Evolutionary conservation across 2,329 filamentous ascomycete species (phyloP), one percentile per base, ranked within the genome.

Genomic region (Bipolaris victoriae): DNA sequence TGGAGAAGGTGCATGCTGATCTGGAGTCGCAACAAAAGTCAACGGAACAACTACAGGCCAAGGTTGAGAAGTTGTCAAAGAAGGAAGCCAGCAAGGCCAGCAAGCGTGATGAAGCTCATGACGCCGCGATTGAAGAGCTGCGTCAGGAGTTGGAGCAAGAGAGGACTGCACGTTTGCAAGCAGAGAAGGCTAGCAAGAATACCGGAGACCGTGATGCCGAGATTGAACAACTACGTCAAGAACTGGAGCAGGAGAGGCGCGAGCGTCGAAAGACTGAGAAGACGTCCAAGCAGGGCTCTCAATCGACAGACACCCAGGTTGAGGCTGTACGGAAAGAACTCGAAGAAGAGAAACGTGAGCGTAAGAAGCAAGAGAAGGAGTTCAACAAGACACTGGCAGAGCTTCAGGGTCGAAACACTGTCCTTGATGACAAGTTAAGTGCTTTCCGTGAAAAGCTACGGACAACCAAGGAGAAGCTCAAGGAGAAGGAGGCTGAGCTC

Each of bases 381-480:
- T 76, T 74, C 36, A 82, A 86, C 52, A 84, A 85, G 60, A 83
- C 84, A 13, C 74, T 86, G 7, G 79, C 82, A 3, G 87, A 90
- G 60, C 84, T 84, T 45, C 85, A 89, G 43, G 82, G 82, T 6
- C 83, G 88, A 61, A 86, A 84, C 50, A 82, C 87, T 4, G 81
- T 86, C 11, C 81, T 92, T 0, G 89, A 93, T 62, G 87, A 88
- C 61, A 90, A 89, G 62, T 77, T 95, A 15, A 87, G 86, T 50
- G 85, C 86, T 18, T 83, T 91, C 70, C 87, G 87, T 68, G 83
- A 83, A 53, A 93, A 92, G 74, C 78, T 94, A 18, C 86, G 86
- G 50, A 81, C 85, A 9, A 84, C 86, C 0, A 91, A 92, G 60
- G 86, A 89, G 31, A 88, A 91, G 69, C 83, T 95, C 24, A 92